phyloP scores from a whole-genome alignment of 2,329 filamentous ascomycete species.

The Cytospora piceicola region DNA sequence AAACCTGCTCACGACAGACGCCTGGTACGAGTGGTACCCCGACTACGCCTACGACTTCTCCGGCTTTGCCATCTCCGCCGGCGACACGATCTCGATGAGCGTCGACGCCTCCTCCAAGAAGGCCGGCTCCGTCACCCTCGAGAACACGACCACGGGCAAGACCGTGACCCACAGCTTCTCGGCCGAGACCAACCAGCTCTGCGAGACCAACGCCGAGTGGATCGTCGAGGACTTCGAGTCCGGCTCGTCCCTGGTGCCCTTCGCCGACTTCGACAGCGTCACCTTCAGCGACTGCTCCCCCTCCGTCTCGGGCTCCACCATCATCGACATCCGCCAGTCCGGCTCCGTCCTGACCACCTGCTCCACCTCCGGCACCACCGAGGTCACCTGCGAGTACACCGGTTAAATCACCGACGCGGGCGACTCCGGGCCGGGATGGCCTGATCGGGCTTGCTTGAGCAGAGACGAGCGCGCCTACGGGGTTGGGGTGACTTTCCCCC shows the following conservation, averaged over 20 bases:
- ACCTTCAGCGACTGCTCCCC: constrained; percentile 45
- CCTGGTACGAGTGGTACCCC: constrained; percentile 66
- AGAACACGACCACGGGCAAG: constrained; percentile 54
- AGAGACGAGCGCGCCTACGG: not conserved
- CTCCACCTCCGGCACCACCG: constrained; percentile 19
- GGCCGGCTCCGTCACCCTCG: constrained; percentile 47
- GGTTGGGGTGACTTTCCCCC: not conserved
- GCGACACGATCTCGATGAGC: constrained; percentile 33
- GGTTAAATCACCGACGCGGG: constrained; percentile 20
- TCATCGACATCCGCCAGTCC: constrained; percentile 33
- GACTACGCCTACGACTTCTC: constrained; percentile 46
- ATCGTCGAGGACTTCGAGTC: constrained; percentile 60
- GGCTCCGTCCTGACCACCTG: constrained; percentile 24
- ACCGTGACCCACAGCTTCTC: constrained; percentile 54
- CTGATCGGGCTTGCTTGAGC: not conserved
- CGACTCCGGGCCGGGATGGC: not conserved
- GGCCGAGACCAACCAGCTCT: constrained; percentile 47
- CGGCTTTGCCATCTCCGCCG: constrained; percentile 25
- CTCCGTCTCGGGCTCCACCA: constrained; percentile 46
- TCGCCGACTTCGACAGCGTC: constrained; percentile 51
- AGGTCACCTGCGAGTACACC: constrained; percentile 41
- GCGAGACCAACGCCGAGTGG: constrained; percentile 63
- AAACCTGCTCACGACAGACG: constrained; percentile 44
- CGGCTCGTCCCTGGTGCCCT: constrained; percentile 43
- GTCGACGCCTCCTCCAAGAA: constrained; percentile 44